Conservation (phyloP, 371 early-diverging fungal genomes). For the Mucor saturninus region DNA sequence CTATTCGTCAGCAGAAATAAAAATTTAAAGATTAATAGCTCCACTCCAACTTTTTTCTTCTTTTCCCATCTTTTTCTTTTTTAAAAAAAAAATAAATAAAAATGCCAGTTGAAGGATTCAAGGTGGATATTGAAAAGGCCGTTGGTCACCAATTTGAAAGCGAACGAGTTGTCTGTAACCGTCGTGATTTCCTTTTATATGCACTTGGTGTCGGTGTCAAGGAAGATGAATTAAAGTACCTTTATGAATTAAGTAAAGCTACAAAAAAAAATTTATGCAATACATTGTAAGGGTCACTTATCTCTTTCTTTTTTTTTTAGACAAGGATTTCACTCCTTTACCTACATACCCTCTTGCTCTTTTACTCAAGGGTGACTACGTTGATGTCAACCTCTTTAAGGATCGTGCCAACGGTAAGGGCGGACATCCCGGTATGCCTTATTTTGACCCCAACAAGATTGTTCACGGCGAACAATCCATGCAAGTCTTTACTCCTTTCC, state of each 20-base stretch:
- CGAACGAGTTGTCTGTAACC: conserved; percentile 59
- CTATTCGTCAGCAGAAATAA: conserved; percentile 26
- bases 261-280: too few relatives aligned
- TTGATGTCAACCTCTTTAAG: conserved; percentile 70
- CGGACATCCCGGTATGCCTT: conserved; percentile 66
- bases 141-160: conserved; percentile 28
- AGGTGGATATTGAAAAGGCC: conserved; percentile 36
- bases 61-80: background rate
- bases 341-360: conserved; percentile 79
- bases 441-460: conserved; percentile 71
- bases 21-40: conserved; percentile 6
- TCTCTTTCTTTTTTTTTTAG: conserved; percentile 27
- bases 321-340: conserved; percentile 67
- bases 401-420: conserved; percentile 45
- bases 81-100: conserved; percentile 2
- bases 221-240: conserved; percentile 63
- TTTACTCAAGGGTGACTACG: conserved; percentile 59
- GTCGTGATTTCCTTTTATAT: conserved; percentile 74
- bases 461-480: conserved; percentile 79
- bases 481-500: conserved; percentile 65
- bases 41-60: too few relatives aligned
- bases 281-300: too few relatives aligned
- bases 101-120: conserved; percentile 42
- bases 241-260: conserved; percentile 67
- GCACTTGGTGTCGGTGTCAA: conserved; percentile 71